Base-by-base conservation (phyloP, 352 stramenopile genomes). In the Phytophthora ohioensis region DNA sequence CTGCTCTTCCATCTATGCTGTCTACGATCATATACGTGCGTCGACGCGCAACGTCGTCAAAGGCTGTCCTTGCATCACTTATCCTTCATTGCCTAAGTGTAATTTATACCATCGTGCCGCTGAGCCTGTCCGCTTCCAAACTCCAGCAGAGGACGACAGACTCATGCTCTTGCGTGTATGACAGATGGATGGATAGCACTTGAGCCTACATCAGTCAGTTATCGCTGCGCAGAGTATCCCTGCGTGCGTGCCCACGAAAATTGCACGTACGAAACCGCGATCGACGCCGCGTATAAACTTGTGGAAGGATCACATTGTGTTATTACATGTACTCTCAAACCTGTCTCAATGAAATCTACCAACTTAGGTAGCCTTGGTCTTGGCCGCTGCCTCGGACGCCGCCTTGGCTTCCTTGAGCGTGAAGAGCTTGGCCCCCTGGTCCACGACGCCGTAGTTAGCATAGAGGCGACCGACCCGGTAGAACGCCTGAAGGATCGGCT, bases 401-500 rank as follows among this genome's bases (percentile, higher is more conserved):
- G 66, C 58, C 57, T 80, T 76, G 36, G 80, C 78, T 55, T 91
- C 75, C 71, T 92, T 89, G 54, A 94, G 78, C 57, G 85, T 88
- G 62, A 92, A 95, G 27, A 83, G 42, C 71, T 90, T 90, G 55
- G 78, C 80, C 32, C 91, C 79, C 4, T 70, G 52, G 52, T 91
- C 85, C 36, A 90, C 84, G 52, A 91, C 77, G 61, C 87, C 87
- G 69, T 89, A 90, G 63, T 82, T 85, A 56, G 84, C 78, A 73
- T 91, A 95, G 54, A 92, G 65, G 34, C 82, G 61, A 9, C 74
- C 82, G 27, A 86, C 79, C 62, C 82, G 82, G 65, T 81, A 82
- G 66, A 93, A 95, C 15, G 84, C 78, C 54, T 70, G 49, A 27
- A 93, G 52, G 63, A 95, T 95, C 4, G 84, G 85, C 70, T 87